Conservation (phyloP, 345 rosid species). For the Kernera saxatilis region DNA sequence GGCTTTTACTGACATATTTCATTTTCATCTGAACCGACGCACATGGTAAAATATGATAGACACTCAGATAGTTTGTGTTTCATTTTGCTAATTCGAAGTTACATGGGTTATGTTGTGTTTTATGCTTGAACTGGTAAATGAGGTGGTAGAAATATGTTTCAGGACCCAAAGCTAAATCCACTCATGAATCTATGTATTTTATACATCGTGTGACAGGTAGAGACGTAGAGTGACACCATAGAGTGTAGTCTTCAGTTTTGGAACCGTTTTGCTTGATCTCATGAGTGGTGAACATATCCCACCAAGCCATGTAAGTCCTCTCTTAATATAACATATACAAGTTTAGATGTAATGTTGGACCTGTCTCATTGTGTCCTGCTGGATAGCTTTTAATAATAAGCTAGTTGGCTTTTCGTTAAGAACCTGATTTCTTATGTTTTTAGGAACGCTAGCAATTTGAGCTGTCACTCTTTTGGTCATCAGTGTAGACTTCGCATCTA, state of each 20-base stretch:
- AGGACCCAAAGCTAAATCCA: background rate
- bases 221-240: constrained; percentile 86
- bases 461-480: no score
- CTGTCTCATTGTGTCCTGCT: background rate
- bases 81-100: background rate
- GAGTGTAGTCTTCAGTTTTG: constrained; percentile 93
- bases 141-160: background rate
- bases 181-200: background rate
- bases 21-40: background rate
- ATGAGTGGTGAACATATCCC: constrained; percentile 96
- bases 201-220: constrained; percentile 41
- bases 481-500: no score
- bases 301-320: constrained; percentile 75
- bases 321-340: background rate
- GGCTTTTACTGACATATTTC: background rate
- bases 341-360: background rate
- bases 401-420: background rate
- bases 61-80: background rate
- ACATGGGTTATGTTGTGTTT: background rate
- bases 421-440: background rate
- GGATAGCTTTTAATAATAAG: background rate
- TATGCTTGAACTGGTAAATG: background rate
- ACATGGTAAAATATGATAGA: background rate
- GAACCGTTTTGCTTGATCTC: constrained; percentile 86
- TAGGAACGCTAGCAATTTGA: no score